Evolutionary conservation across 1,284 basidiomycete species (phyloP).

Genomic region (Inonotus obliquus): DNA sequence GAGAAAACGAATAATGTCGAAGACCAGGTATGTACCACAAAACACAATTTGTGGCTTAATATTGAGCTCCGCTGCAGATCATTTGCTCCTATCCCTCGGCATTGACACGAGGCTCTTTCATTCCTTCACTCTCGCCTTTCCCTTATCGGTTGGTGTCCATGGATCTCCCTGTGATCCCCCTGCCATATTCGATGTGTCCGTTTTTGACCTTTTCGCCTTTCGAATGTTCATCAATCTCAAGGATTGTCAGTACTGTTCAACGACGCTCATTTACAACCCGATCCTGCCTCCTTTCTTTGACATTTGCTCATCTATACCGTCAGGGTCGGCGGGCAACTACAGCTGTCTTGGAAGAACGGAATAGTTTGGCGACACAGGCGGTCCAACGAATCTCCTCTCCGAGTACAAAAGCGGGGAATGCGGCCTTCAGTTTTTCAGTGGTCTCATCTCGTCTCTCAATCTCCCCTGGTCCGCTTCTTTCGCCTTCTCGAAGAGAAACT

Average conservation of each 20-base stretch:
- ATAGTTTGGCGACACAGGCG: background rate
- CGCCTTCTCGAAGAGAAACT: slow-evolving; percentile 13
- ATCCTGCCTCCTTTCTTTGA: background rate
- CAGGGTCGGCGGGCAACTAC: background rate
- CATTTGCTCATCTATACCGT: background rate
- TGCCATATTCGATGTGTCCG: background rate
- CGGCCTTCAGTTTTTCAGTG: slow-evolving; percentile 5
- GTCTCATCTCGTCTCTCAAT: slow-evolving; percentile 1
- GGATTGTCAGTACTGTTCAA: background rate
- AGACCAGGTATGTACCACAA: background rate
- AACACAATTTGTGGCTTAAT: slow-evolving; percentile 2
- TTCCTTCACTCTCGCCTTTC: background rate
- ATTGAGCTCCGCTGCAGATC: slow-evolving; percentile 1
- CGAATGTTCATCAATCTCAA: background rate
- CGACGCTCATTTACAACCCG: background rate
- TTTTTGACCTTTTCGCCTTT: background rate
- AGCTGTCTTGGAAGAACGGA: too few relatives aligned
- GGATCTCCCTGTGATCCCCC: background rate
- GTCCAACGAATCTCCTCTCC: background rate
- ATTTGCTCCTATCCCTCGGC: background rate
- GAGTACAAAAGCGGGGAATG: background rate
- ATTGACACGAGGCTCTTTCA: slow-evolving; percentile 2
- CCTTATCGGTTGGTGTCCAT: background rate
- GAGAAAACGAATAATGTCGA: background rate
- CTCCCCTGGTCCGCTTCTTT: slow-evolving; percentile 20